These are phyloP conservation scores for Fusarium protoensiforme DNA, from an alignment of 2,329 filamentous ascomycete species.

Conservation along the genomic window DNA sequence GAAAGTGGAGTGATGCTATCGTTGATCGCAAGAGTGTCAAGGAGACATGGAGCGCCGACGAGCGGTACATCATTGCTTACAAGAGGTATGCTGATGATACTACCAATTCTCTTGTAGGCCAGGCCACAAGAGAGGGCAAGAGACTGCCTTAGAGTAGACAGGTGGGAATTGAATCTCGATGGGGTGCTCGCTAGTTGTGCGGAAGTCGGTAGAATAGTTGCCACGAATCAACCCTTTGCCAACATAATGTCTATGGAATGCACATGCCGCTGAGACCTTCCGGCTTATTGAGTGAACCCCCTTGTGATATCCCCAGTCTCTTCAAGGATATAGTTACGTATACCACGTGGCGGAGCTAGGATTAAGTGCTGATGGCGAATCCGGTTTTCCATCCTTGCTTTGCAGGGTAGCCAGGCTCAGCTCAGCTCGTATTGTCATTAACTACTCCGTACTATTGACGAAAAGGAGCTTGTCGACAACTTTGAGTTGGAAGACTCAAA, in stretches of 20 bases:
- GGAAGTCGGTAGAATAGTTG: background rate
- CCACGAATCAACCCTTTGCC: background rate
- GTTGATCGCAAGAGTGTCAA: constrained; percentile 69
- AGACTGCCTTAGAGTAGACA: constrained; percentile 60
- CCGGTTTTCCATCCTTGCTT: background rate
- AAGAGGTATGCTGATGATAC: constrained; percentile 73
- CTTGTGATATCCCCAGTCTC: background rate
- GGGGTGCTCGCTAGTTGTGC: background rate
- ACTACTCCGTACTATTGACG: background rate
- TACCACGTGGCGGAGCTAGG: background rate
- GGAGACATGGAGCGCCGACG: constrained; percentile 74
- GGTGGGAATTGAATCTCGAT: background rate
- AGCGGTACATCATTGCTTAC: constrained; percentile 76
- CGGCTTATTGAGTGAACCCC: too few relatives aligned
- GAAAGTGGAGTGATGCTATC: constrained; percentile 71
- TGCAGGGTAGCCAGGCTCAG: background rate
- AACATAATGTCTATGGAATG: background rate
- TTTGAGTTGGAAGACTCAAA: background rate
- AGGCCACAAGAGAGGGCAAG: constrained; percentile 71
- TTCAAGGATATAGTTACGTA: background rate
- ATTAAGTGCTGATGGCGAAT: background rate
- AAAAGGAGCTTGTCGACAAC: background rate
- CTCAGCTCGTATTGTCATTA: background rate
- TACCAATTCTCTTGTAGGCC: constrained; percentile 69
- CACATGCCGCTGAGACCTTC: background rate